Percentiles rank a stretch among this genome's conserved stretches.
Evolutionary conservation across 345 rosid species (phyloP).

Genomic region (Populus alba): DNA sequence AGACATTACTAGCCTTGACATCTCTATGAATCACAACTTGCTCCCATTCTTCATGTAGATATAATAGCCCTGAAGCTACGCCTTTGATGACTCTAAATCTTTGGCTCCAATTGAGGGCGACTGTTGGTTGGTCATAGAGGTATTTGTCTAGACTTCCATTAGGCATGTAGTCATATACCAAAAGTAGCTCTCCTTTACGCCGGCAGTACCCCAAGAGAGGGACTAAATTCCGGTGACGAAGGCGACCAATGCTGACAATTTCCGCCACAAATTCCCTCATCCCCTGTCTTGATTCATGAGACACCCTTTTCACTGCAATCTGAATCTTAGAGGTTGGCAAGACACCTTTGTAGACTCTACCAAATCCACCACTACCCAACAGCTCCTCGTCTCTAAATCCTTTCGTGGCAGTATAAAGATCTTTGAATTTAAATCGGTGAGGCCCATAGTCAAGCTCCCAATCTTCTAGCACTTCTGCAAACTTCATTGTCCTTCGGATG

Average conservation of each 20-base stretch:
- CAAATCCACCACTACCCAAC: slow-evolving; percentile 52
- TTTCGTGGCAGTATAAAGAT: slow-evolving; percentile 57
- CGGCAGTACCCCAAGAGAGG: slow-evolving; percentile 56
- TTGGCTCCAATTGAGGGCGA: slow-evolving; percentile 48
- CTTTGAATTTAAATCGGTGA: slow-evolving; percentile 59
- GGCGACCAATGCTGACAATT: slow-evolving; percentile 50
- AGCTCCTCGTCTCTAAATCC: slow-evolving; percentile 59
- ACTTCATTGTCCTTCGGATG: slow-evolving; percentile 48
- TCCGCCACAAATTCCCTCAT: slow-evolving; percentile 61
- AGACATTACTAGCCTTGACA: no score
- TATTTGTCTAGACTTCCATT: slow-evolving; percentile 62
- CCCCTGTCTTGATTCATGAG: slow-evolving; percentile 61
- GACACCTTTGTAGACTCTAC: slow-evolving; percentile 28
- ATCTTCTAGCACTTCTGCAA: slow-evolving; percentile 62
- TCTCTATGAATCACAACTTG: no score
- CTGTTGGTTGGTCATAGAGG: slow-evolving; percentile 42
- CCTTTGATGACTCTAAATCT: slow-evolving; percentile 52
- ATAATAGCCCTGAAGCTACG: no score
- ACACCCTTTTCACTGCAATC: slow-evolving; percentile 62
- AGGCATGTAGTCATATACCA: slow-evolving; percentile 39
- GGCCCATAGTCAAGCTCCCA: slow-evolving; percentile 71
- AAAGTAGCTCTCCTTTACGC: slow-evolving; percentile 52
- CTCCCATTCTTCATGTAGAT: no score
- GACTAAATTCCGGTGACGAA: slow-evolving; percentile 60
- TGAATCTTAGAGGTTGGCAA: slow-evolving; percentile 41